Conservation (phyloP, 2,329 filamentous ascomycete genomes). For the Diaporthe batatas region DNA sequence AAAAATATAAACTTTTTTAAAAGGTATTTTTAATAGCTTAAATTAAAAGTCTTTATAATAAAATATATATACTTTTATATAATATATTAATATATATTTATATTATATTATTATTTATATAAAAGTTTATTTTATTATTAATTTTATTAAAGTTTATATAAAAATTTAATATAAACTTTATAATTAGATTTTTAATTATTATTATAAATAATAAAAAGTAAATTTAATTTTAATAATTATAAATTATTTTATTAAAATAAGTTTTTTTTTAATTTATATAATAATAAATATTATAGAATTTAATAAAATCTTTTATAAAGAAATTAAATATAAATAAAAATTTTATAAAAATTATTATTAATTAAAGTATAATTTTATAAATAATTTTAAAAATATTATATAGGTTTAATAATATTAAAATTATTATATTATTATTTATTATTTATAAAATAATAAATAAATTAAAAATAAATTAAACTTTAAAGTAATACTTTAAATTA, state of each 20-base stretch:
- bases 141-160: neutral
- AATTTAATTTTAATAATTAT: neutral
- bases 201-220: neutral
- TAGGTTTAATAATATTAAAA: neutral
- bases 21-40: neutral
- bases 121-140: neutral
- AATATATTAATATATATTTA: neutral
- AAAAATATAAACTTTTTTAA: neutral
- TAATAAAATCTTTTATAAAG: neutral
- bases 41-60: neutral
- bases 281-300: neutral
- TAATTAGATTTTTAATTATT: neutral
- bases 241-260: neutral
- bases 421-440: neutral
- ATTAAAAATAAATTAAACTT: neutral
- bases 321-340: neutral
- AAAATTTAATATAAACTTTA: neutral
- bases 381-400: neutral
- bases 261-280: neutral
- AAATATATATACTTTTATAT: too few relatives aligned
- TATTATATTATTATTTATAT: too few relatives aligned
- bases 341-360: neutral
- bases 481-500: neutral
- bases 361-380: neutral
- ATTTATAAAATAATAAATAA: neutral